Conservation (phyloP, 2,329 filamentous ascomycete genomes). For the Chaetomiaceae sp. region DNA sequence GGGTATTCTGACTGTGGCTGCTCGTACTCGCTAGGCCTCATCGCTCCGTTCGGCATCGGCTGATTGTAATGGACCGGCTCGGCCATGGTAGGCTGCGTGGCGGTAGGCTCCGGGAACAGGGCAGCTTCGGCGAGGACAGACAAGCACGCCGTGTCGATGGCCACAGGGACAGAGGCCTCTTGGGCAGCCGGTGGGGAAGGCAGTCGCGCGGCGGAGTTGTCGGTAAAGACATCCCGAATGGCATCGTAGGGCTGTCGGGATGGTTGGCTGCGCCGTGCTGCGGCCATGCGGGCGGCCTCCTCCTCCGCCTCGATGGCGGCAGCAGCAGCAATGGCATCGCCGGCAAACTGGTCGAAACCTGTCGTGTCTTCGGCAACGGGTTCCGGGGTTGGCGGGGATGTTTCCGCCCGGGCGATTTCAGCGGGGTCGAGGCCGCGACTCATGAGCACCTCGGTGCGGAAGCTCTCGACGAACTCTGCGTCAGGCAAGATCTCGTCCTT, state of each 20-base stretch:
- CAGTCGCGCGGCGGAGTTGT: constrained; percentile 26
- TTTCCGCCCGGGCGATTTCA: not conserved
- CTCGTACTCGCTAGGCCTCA: constrained; percentile 9
- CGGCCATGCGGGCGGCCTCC: constrained; percentile 18
- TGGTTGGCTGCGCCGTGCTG: constrained; percentile 20
- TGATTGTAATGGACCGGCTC: constrained; percentile 2
- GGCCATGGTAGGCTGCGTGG: not conserved
- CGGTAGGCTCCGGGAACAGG: constrained; percentile 16
- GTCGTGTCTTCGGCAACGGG: constrained; percentile 6
- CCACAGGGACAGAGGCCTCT: not conserved
- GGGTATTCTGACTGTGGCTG: constrained; percentile 10
- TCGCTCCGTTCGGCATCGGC: constrained; percentile 7
- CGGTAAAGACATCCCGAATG: constrained; percentile 40
- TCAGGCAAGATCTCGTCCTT: constrained; percentile 23
- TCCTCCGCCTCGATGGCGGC: constrained; percentile 23
- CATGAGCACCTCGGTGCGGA: constrained; percentile 17
- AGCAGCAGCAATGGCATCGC: constrained; percentile 18
- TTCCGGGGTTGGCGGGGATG: constrained; percentile 3
- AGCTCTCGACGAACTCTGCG: constrained; percentile 21
- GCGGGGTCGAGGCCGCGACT: constrained; percentile 22
- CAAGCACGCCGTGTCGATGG: constrained; percentile 26
- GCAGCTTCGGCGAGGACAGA: constrained; percentile 32
- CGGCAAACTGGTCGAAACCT: constrained; percentile 18
- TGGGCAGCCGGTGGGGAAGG: constrained; percentile 14
- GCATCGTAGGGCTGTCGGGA: constrained; percentile 41